Evolutionary conservation across 1,139 yeast genomes (phyloP).

Genomic region (Kodamaea suecica): DNA sequence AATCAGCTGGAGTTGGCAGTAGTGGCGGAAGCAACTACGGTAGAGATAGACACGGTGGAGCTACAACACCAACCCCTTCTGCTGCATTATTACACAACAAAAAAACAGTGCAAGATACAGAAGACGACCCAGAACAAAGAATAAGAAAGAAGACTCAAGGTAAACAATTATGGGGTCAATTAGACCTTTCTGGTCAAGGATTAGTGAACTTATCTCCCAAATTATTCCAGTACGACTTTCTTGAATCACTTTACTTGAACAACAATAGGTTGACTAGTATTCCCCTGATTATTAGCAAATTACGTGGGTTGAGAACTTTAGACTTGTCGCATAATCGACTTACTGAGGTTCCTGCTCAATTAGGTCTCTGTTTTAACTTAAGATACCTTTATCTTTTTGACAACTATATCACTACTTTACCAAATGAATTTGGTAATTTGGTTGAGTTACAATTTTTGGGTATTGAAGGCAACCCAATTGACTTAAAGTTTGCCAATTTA

Average conservation of each 20-base stretch:
- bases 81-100: slow-evolving; percentile 59
- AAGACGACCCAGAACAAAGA: slow-evolving; percentile 76
- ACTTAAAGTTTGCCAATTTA: slow-evolving; percentile 59
- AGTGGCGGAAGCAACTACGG: slow-evolving; percentile 7
- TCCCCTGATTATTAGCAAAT: slow-evolving; percentile 68
- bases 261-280: slow-evolving; percentile 73
- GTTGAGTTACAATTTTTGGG: slow-evolving; percentile 86
- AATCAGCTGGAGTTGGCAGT: slow-evolving; percentile 17
- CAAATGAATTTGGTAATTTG: slow-evolving; percentile 81
- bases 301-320: slow-evolving; percentile 74
- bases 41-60: slow-evolving; percentile 12
- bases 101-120: slow-evolving; percentile 52
- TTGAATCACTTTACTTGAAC: slow-evolving; percentile 82
- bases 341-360: slow-evolving; percentile 68
- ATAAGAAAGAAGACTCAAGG: slow-evolving; percentile 68
- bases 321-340: slow-evolving; percentile 82
- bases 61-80: slow-evolving; percentile 29
- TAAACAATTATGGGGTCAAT: slow-evolving; percentile 88
- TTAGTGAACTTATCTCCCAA: slow-evolving; percentile 66
- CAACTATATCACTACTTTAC: slow-evolving; percentile 71
- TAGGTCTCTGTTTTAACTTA: slow-evolving; percentile 79
- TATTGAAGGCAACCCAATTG: slow-evolving; percentile 88
- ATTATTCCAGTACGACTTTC: slow-evolving; percentile 76
- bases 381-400: slow-evolving; percentile 85
- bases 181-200: slow-evolving; percentile 91